Percentiles rank a stretch among this genome's conserved stretches.
phyloP scores from a whole-genome alignment of 2,329 filamentous ascomycete species.

The Colletotrichum somersetense region DNA sequence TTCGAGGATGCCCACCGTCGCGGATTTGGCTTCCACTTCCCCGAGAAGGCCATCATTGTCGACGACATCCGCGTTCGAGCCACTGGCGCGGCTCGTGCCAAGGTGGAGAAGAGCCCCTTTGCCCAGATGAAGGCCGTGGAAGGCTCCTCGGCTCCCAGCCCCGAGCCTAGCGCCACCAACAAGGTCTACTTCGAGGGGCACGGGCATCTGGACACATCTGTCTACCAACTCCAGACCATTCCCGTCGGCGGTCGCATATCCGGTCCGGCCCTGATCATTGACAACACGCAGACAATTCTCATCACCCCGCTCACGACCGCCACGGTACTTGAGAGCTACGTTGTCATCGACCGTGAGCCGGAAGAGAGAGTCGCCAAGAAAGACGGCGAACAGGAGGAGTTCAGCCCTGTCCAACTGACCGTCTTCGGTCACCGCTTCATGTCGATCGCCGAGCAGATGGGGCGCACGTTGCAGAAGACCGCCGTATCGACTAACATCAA shows the following conservation, averaged over 20 bases:
- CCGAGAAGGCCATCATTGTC: constrained; percentile 52
- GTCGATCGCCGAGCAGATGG: constrained; percentile 87
- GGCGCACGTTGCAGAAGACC: constrained; percentile 80
- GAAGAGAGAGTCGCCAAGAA: constrained; percentile 61
- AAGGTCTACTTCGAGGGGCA: constrained; percentile 37
- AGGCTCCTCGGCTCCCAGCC: constrained; percentile 63
- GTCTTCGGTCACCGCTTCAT: constrained; percentile 86
- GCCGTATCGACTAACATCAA: constrained; percentile 83
- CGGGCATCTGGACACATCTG: constrained; percentile 31
- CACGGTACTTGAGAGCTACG: constrained; percentile 51
- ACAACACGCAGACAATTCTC: constrained; percentile 81
- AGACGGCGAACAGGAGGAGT: constrained; percentile 69
- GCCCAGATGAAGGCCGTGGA: constrained; percentile 37
- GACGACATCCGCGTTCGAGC: constrained; percentile 43
- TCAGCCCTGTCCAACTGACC: constrained; percentile 79
- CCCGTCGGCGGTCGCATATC: constrained; percentile 47
- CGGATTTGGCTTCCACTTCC: constrained; percentile 74
- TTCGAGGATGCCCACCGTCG: constrained; percentile 79
- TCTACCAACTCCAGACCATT: constrained; percentile 35
- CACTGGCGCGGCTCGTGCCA: constrained; percentile 34
- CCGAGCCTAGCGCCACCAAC: constrained; percentile 74
- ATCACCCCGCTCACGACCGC: constrained; percentile 62
- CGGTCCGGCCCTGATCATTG: constrained; percentile 79
- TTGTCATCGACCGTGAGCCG: constrained; percentile 51
- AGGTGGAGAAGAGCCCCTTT: constrained; percentile 41